Percentiles rank a stretch among this genome's conserved stretches.
Evolutionary conservation across 208 protist species (phyloP).

Genomic region (Trypanosomatidae sp.): DNA sequence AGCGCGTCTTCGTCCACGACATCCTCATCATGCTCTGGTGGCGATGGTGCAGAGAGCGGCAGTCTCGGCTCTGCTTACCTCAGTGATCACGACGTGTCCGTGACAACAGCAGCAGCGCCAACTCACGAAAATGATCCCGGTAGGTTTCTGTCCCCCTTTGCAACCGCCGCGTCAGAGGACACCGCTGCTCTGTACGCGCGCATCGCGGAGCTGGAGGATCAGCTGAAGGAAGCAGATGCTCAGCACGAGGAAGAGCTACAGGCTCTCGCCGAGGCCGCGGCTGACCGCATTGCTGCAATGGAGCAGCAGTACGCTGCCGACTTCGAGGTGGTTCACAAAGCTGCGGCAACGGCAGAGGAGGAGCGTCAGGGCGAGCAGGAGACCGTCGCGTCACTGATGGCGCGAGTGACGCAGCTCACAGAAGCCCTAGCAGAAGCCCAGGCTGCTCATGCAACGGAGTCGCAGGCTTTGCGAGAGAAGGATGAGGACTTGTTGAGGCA

Average conservation of each 20-base stretch:
- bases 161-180: not conserved
- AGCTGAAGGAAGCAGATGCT: slow-evolving; percentile 20
- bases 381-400: slow-evolving; percentile 10
- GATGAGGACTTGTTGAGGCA: slow-evolving; percentile 20
- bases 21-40: not conserved
- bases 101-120: slow-evolving; percentile 4
- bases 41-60: not conserved
- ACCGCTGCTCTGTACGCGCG: slow-evolving; percentile 13
- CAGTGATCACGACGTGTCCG: slow-evolving; percentile 2
- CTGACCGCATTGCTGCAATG: slow-evolving; percentile 49
- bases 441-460: slow-evolving; percentile 6
- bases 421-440: slow-evolving; percentile 8
- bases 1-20: not conserved
- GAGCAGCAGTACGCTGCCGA: slow-evolving; percentile 37
- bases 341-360: not conserved
- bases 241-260: slow-evolving; percentile 59
- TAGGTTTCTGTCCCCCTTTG: not conserved
- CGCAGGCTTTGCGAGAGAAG: slow-evolving; percentile 5
- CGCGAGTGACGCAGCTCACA: slow-evolving; percentile 1
- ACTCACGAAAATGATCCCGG: not conserved
- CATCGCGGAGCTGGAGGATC: slow-evolving; percentile 28
- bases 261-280: slow-evolving; percentile 44
- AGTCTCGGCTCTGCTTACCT: not conserved
- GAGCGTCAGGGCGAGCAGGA: not conserved
- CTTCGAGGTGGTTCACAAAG: not conserved